Evolutionary conservation across 139 green algal genomes (phyloP).

Genomic region (Auxenochlorella pyrenoidosa): DNA sequence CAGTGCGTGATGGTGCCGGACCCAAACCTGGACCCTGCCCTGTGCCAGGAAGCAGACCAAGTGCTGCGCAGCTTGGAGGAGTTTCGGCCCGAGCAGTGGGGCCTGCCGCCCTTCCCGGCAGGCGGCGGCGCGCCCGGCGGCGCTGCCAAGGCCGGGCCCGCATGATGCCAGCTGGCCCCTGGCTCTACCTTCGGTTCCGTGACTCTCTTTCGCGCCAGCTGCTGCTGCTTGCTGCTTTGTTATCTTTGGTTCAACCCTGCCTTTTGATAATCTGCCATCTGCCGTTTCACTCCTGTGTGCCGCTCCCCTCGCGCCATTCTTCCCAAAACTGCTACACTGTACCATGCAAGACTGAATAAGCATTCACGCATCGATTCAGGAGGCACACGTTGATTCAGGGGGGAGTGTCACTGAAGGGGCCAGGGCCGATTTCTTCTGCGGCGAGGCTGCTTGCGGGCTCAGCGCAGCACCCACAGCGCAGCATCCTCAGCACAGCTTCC

Average conservation of each 20-base stretch:
- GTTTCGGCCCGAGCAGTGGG: conserved; percentile 56
- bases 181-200: background rate
- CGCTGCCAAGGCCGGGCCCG: background rate
- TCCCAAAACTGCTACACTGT: too few relatives aligned
- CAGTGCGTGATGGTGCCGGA: conserved; percentile 66
- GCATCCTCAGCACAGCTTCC: conserved; percentile 39
- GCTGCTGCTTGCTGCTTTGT: too few relatives aligned
- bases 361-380: too few relatives aligned
- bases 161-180: background rate
- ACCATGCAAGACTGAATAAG: too few relatives aligned
- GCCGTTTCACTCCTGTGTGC: too few relatives aligned
- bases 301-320: too few relatives aligned
- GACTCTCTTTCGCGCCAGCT: background rate
- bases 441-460: background rate
- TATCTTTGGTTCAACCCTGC: too few relatives aligned
- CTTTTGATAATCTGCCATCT: too few relatives aligned
- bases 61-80: conserved; percentile 53
- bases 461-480: too few relatives aligned
- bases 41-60: conserved; percentile 38
- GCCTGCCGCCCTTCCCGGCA: conserved; percentile 55
- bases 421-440: too few relatives aligned
- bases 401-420: too few relatives aligned
- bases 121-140: background rate
- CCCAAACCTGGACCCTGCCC: conserved; percentile 35
- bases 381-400: too few relatives aligned